Evolutionary conservation across 208 protist species (phyloP).

Genomic region (Leishmania gerbilli): DNA sequence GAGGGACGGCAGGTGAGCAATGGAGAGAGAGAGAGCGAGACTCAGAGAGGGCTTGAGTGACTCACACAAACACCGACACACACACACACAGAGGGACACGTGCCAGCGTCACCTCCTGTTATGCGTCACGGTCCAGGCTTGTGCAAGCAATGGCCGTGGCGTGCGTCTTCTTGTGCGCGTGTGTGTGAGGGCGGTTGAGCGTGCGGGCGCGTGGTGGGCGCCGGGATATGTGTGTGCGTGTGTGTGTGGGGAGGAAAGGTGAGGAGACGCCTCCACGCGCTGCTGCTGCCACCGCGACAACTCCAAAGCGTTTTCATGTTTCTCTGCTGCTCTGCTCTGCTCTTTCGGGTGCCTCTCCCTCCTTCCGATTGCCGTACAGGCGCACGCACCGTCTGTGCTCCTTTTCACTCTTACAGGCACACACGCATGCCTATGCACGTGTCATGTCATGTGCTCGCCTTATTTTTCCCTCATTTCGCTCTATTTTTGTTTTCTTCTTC

Average conservation of each 20-base stretch:
- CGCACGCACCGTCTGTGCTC: background rate
- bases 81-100: background rate
- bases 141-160: background rate
- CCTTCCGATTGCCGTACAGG: background rate
- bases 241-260: background rate
- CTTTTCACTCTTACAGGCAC: background rate
- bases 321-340: background rate
- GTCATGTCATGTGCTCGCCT: background rate
- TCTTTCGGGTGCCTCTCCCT: background rate
- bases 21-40: background rate
- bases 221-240: background rate
- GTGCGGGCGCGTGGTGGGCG: background rate
- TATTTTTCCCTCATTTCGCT: background rate
- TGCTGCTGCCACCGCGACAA: constrained; percentile 7
- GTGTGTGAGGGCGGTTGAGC: constrained; percentile 4
- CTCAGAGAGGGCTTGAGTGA: background rate
- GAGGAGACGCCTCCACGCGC: background rate
- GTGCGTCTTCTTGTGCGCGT: background rate
- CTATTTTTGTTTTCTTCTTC: background rate
- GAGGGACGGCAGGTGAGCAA: background rate
- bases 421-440: too few species aligned
- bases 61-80: background rate
- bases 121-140: background rate
- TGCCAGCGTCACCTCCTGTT: background rate
- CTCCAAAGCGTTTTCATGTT: background rate